Evolutionary conservation across 768 basidiomycete genomes (phyloP), one percentile per base, ranked within the genome.

Genomic region (Sutorius australiensis): DNA sequence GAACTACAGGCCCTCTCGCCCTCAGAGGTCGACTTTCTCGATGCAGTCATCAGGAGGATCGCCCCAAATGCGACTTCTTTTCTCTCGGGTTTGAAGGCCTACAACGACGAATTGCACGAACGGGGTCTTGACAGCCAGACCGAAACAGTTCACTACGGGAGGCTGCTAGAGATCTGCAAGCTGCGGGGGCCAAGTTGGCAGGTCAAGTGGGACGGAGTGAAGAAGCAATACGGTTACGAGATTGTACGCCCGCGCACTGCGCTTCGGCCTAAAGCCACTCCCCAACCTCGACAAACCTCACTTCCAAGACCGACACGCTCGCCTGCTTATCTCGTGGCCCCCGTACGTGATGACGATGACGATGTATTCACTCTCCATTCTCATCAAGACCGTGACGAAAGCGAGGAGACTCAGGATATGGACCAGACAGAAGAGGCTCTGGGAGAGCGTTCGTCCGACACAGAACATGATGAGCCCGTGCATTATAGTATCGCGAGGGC

Each of bases 111-210:
- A 19, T 72, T 93, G 21, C 78, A 80, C 53, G 86, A 88, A 59
- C 79, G 84, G 2, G 86, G 86, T 3, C 70, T 92, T n/a, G 87
- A 92, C 56, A 78, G 84, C 19, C 82, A 85, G 56, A 75, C 80
- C 8, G 92, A 92, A 66, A 87, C 89, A 10, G 74, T 85, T 4
- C 89, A 87, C 63, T 95, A 93, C 66, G 82, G 83, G 17, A 88
- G 90, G 66, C 69, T 95, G 30, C 71, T 95, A 54, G 92, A 93
- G 67, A 74, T 95, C 3, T 89, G 89, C 42, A 89, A 87, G 38
- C 64, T 93, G 61, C 88, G 83, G 70, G 92, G 89, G 10, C 76
- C 75, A 51, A 86, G 80, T 63, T 95, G 92, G 91, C 80, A 76
- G 30, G 86, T 83, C 30, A 92, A 92, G 68, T 95, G 92, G 92